Base-by-base conservation (phyloP, 2,329 filamentous ascomycete species). In the Dothistroma septosporum region DNA sequence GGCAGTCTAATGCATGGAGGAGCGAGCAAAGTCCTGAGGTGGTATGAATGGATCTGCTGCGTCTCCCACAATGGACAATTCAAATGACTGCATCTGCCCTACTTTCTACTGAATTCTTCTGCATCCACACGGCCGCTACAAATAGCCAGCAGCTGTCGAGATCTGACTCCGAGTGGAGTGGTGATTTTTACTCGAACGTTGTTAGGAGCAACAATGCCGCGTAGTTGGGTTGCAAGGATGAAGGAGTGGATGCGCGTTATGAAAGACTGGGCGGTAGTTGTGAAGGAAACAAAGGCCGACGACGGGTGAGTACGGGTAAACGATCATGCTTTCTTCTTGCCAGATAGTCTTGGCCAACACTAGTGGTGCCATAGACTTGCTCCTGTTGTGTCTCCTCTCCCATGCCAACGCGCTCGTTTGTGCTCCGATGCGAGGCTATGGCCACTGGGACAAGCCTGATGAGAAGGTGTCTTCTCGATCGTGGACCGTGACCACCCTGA, bases 1-100 rank as follows among this genome's bases (percentile, higher is more conserved):
- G 53, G 32, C 53, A 55, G 53, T 55, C 53, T n/a, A 55, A 44
- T 55, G 53, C 53, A 55, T 28, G 4, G n/a, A 50, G n/a, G 21
- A 28, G 8, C 4, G n/a, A 33, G 16, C 16, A 19, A n/a, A 37
- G 10, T 37, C 14, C 33, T 16, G 33, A 11, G 14, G 4, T 14
- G 4, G 41, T 14, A 19, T n/a, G n/a, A 16, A 19, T 14, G n/a
- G 41, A 44, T 44, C 19, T 44, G 8, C n/a, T n/a, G 14, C 41
- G 5, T 16, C 41, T 44, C n/a, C 14, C 14, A 44, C 4, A 5
- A 44, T 44, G 19, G 41, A 44, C 14, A 44, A 44, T 9, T 44
- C 14, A 44, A 44, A 44, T 44, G 41, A 44, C 41, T 44, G 41
- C 41, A 44, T 44, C 41, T 44, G 41, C 19, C 41, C 41, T 1